Evolutionary conservation across 2,329 filamentous ascomycete genomes (phyloP).

Genomic region (Arthrobotrys musiformis): DNA sequence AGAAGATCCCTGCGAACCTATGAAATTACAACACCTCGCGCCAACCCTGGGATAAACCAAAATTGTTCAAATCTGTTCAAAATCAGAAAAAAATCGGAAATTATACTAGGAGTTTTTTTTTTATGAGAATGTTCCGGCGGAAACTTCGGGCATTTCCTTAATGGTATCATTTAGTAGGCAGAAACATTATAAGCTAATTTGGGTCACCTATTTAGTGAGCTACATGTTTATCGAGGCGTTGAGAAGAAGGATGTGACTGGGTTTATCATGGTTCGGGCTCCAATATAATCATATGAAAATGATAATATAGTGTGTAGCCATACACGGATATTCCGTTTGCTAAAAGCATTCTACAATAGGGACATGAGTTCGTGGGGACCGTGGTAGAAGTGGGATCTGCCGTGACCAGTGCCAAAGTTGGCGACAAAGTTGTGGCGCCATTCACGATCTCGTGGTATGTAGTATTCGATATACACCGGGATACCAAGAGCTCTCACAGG

Average conservation of each 20-base stretch:
- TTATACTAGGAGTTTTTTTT: not conserved
- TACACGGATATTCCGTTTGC: not conserved
- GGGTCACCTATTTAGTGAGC: constrained; percentile 69
- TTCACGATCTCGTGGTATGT: constrained; percentile 82
- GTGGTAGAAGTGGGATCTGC: constrained; percentile 74
- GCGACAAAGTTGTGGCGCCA: constrained; percentile 82
- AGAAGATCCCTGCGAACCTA: not conserved
- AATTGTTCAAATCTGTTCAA: not conserved
- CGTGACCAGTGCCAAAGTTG: constrained; percentile 76
- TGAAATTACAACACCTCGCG: constrained; percentile 11
- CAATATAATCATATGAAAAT: not conserved
- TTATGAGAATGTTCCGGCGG: not conserved
- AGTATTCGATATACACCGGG: not conserved
- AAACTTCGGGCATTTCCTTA: not conserved
- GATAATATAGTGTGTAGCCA: not conserved
- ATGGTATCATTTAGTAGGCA: not conserved
- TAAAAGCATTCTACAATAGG: constrained; percentile 63
- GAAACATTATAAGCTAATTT: not conserved
- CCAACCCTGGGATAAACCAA: not conserved
- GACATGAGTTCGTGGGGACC: constrained; percentile 86
- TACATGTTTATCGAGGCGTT: constrained; percentile 86
- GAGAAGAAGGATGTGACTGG: constrained; percentile 72
- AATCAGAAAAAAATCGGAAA: not conserved
- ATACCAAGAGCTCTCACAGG: constrained; percentile 10
- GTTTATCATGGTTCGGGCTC: constrained; percentile 68